Evolutionary conservation across 495 filamentous ascomycete genomes (phyloP).

Genomic region (Penicillium silybi): DNA sequence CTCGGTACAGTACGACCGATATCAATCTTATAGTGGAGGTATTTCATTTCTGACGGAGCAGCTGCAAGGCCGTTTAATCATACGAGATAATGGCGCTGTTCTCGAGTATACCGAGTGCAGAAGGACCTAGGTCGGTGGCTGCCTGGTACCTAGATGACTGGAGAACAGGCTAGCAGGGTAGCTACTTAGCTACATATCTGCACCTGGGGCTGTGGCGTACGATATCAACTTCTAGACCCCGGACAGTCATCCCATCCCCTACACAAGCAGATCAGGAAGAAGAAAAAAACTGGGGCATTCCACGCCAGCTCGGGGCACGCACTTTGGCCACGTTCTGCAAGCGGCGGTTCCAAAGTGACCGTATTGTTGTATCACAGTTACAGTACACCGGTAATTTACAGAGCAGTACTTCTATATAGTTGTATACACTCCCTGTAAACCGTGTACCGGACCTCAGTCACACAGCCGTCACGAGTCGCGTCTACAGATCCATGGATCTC

Average conservation of each 20-base stretch:
- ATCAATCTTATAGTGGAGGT: too few relatives aligned
- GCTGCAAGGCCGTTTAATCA: slow-evolving; percentile 2
- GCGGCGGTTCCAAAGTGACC: slow-evolving; percentile 19
- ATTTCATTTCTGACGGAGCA: neutral
- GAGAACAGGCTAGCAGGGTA: neutral
- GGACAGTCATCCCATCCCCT: neutral
- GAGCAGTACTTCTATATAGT: slow-evolving; percentile 5
- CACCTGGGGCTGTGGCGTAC: neutral
- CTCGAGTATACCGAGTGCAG: neutral
- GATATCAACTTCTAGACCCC: slow-evolving; percentile 12
- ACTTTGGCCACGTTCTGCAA: slow-evolving; percentile 29
- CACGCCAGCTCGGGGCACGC: slow-evolving; percentile 21
- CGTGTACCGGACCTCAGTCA: slow-evolving; percentile 7
- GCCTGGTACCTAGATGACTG: neutral
- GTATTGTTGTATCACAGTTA: slow-evolving; percentile 6
- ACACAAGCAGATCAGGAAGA: neutral
- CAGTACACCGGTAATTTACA: slow-evolving; percentile 13
- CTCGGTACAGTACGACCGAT: too few relatives aligned
- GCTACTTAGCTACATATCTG: neutral
- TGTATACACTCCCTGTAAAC: neutral
- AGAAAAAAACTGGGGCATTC: slow-evolving; percentile 17
- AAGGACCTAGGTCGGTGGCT: neutral
- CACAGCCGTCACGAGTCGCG: slow-evolving; percentile 21
- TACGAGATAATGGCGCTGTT: neutral
- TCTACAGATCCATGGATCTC: slow-evolving; percentile 34